Evolutionary conservation across 352 stramenopile species (phyloP), one percentile per base, ranked within the genome.

Genomic region (Peronospora destructor): DNA sequence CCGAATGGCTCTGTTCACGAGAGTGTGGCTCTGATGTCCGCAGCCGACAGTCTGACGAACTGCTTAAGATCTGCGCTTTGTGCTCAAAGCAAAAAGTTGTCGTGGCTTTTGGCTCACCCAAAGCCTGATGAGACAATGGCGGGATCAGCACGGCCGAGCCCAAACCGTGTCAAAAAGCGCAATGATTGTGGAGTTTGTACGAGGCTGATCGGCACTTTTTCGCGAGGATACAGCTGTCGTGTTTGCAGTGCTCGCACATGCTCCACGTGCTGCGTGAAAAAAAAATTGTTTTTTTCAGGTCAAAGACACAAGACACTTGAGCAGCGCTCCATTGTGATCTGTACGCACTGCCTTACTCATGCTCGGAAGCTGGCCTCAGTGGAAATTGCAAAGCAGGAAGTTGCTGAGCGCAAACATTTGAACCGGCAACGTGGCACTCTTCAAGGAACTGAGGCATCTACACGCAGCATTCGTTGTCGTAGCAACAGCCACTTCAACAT

Each of bases 41-140:
- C 63, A 21, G 59, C 56, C 0, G 62, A 60, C 33, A 68, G 59
- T 19, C 55, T 76, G n/a, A 72, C 60, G 10, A 65, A 63, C 19
- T 72, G 63, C 43, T 64, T 62, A 10, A 71, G 62, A 14, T 56
- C 53, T 9, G 43, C 54, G 13, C 32, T 65, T 10, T 76, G 67
- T 34, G 66, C 71, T 21, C 56, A 71, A 23, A 78, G 68, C 55
- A 83, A 83, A 56, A 83, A 83, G 49, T 55, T 83, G 38, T 44
- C 64, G 45, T 70, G 66, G 59, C 29, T 83, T 36, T 38, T 76
- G 9, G 54, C 63, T 4, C 58, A 76, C 40, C 58, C 58, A 1
- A 62, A 49, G 35, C 54, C 35, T 7, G 48, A 53, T 2, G 45
- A 64, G 14, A 34, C 29, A 0, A 38, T 48, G 25, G 42, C 35